Evolutionary conservation across 805 yeast species (phyloP), one percentile per base, ranked within the genome.

Genomic region (Tanozyma kutaoensis): DNA sequence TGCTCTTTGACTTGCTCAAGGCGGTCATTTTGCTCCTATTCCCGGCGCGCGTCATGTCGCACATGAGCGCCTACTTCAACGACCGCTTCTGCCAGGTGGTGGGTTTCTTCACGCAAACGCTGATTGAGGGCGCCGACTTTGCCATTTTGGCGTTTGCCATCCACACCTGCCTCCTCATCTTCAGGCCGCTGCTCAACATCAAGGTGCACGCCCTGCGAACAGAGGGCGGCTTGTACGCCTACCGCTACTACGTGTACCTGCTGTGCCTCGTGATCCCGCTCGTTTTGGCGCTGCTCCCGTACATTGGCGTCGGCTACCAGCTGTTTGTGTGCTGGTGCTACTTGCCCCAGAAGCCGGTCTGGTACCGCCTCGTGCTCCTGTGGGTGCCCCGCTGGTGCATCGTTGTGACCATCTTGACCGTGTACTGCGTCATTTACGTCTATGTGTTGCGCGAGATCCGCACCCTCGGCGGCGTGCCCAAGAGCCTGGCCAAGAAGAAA

Each of bases 41-140:
- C 44, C 93, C 93, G 0, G 47, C 74, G 1, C 51, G 78, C 22
- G 69, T 72, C 3, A 43, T 69, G 14, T 43, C 62, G 6, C 55
- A 55, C 22, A 40, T 46, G 14, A 34, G 51, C 8, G 52, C 71
- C 6, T 72, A 69, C 44, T 63, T 59, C 29, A 59, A 58, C 37
- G 50, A 57, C 22, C 48, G 46, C 17, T 70, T 77, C 43, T 69
- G 76, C 39, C 70, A 74, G 42, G 68, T 72, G 4, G 64, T 77
- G 20, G 95, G 94, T 2, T 84, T 79, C 59, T 73, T 81, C 49
- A 78, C 93, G 1, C 80, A 86, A 3, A 62, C 74, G 22, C 65
- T 82, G 17, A 76, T 79, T 10, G 93, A 81, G 49, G 93, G 93
- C 13, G 84, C 86, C 2, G 96, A 85, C 50, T 44, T 82, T 20